phyloP scores from a whole-genome alignment of 1,284 basidiomycete species.

The Cryptococcus amylolentus region DNA sequence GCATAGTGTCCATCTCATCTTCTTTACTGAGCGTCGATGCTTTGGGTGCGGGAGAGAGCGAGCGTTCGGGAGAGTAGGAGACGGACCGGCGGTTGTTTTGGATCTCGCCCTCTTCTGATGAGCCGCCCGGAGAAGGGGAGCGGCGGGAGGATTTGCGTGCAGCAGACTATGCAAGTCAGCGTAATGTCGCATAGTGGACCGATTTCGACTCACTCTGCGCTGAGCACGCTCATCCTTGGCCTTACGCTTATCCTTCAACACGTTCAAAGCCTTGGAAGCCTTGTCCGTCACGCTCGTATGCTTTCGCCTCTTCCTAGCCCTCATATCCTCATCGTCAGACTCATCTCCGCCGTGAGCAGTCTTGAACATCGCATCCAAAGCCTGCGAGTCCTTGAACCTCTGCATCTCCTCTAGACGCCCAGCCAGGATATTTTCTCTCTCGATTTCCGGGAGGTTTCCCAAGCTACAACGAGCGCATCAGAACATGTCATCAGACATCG shows the following conservation, averaged over 20 bases:
- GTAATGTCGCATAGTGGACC: background rate
- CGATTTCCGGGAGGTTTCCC: constrained; percentile 74
- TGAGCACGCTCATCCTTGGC: constrained; percentile 52
- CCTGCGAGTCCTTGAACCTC: constrained; percentile 66
- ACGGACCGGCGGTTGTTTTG: constrained; percentile 54
- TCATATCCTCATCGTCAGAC: constrained; percentile 28
- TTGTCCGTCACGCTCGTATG: constrained; percentile 76
- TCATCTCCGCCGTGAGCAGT: constrained; percentile 47
- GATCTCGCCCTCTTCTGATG: constrained; percentile 57
- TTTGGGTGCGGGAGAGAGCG: constrained; percentile 49
- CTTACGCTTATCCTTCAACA: constrained; percentile 74
- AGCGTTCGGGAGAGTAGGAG: constrained; percentile 57
- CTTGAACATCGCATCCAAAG: constrained; percentile 70
- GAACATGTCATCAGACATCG: background rate
- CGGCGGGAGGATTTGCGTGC: constrained; percentile 53
- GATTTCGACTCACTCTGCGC: constrained; percentile 20
- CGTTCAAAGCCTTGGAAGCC: constrained; percentile 73
- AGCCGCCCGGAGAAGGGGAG: constrained; percentile 31
- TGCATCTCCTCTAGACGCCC: constrained; percentile 76
- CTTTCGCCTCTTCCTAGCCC: constrained; percentile 54
- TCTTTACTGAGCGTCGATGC: constrained; percentile 50
- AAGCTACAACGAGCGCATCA: constrained; percentile 55
- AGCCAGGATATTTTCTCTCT: constrained; percentile 80
- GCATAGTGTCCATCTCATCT: constrained; percentile 61
- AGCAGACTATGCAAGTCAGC: constrained; percentile 16